Evolutionary conservation across 495 filamentous ascomycete species (phyloP), one percentile per base, ranked within the genome.

Genomic region (Penicillium egyptiacum): DNA sequence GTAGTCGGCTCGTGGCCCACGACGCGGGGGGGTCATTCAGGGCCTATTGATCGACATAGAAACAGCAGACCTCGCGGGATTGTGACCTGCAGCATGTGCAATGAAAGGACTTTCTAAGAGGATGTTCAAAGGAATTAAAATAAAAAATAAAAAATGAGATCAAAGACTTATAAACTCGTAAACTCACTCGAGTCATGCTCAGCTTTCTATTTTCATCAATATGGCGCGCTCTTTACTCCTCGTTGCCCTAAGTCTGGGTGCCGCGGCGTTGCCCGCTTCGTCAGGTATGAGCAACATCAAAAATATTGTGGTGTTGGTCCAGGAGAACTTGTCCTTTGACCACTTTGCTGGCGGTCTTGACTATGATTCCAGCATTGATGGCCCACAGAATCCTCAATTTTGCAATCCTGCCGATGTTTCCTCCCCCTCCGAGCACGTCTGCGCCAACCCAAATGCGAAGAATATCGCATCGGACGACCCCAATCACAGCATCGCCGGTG

Each of bases 301-400:
- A 61, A 75, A 79, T 53, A 71, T 79, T 19, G 74, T 79, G 40
- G 70, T 75, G 19, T 61, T 79, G 17, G 68, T 75, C 12, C 69
- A 76, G 54, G 76, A 79, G 46, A 79, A 79, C 60, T 65, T 74
- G 10, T 75, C 75, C 3, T 76, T 78, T 51, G 76, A 79, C 64
- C 67, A 69, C 45, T 70, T 77, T 31, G 69, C 71, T 14, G 76
- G 76, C 25, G 75, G 75, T 22, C 55, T 74, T 9, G 70, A 62
- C 37, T 77, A 74, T 58, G 68, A 68, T 46, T 23, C 61, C 5
- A 53, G 62, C 17, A 75, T 75, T 26, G 67, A 75, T 53, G 67
- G 65, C 16, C 60, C 70, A 55, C 70, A 61, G 51, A 72, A 71
- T 58, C 61, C 55, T 22, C 54, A 65, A 33, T 78, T 62, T 60